Evolutionary conservation across 352 stramenopile species (phyloP).

Genomic region (Phytophthora pisi): DNA sequence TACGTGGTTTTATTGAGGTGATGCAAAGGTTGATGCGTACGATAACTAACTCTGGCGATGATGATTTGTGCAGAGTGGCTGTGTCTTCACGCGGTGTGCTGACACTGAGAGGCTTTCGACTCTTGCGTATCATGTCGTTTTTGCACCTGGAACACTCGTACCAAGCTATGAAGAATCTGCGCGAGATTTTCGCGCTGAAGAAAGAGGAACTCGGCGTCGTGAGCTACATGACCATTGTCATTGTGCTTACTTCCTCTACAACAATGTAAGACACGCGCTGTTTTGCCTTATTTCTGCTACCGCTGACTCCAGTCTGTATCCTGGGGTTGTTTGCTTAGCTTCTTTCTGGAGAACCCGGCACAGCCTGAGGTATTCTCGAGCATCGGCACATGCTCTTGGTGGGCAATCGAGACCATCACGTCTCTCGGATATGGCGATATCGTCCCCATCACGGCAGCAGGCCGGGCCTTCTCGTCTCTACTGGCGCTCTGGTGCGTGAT

Average conservation of each 20-base stretch:
- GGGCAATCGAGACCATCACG: constrained; percentile 85
- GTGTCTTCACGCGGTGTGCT: constrained; percentile 58
- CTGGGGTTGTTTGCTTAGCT: constrained; percentile 34
- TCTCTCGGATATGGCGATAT: constrained; percentile 89
- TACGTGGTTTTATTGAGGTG: constrained; percentile 30
- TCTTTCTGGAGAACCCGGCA: constrained; percentile 78
- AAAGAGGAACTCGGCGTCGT: constrained; percentile 80
- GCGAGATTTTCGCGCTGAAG: constrained; percentile 76
- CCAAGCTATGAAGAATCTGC: constrained; percentile 76
- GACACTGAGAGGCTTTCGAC: constrained; percentile 70
- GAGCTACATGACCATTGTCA: constrained; percentile 78
- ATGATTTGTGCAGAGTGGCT: constrained; percentile 31
- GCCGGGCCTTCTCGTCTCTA: constrained; percentile 75
- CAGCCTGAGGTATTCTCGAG: constrained; percentile 83
- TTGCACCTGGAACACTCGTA: constrained; percentile 81
- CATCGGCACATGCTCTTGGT: constrained; percentile 78
- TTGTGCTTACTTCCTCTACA: constrained; percentile 83
- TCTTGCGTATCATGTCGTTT: constrained; percentile 85
- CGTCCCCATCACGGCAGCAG: constrained; percentile 70
- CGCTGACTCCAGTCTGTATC: neutral
- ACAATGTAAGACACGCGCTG: constrained; percentile 64
- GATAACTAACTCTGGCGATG: neutral
- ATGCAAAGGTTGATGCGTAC: neutral
- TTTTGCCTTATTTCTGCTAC: neutral
- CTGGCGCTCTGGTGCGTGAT: constrained; percentile 57